phyloP scores from a whole-genome alignment of 2,329 filamentous ascomycete genomes.

The Colletotrichum zoysiae region DNA sequence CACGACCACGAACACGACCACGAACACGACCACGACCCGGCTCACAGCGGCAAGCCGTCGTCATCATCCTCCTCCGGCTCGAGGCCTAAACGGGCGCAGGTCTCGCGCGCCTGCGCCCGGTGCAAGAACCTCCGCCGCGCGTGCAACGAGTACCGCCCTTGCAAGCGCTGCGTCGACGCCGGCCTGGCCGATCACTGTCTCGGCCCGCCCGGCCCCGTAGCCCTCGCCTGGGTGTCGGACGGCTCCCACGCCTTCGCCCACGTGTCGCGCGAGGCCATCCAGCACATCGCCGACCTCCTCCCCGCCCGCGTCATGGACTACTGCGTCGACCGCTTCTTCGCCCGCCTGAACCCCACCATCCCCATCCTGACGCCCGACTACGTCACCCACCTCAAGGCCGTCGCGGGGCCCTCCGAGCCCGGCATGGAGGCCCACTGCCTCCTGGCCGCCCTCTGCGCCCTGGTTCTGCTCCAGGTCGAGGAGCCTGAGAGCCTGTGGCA shows the following conservation, averaged over 20 bases:
- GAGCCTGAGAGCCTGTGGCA: constrained; percentile 50
- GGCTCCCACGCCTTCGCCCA: constrained; percentile 44
- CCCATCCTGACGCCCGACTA: constrained; percentile 57
- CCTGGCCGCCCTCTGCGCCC: constrained; percentile 55
- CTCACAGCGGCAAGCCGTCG: constrained; percentile 18
- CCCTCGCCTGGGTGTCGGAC: constrained; percentile 42
- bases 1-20: background rate
- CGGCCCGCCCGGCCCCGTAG: constrained; percentile 40
- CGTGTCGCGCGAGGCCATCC: constrained; percentile 45
- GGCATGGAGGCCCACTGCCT: constrained; percentile 53
- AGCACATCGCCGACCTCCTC: constrained; percentile 51
- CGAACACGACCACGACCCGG: background rate
- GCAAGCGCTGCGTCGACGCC: constrained; percentile 56
- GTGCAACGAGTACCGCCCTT: constrained; percentile 60
- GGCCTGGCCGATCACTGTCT: constrained; percentile 57
- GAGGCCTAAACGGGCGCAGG: constrained; percentile 49
- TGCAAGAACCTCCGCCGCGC: constrained; percentile 59
- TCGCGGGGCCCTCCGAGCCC: constrained; percentile 45
- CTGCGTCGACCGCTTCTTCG: constrained; percentile 56
- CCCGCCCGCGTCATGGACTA: constrained; percentile 52
- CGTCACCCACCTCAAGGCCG: constrained; percentile 48
- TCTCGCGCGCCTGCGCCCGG: constrained; percentile 58
- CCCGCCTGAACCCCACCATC: constrained; percentile 56
- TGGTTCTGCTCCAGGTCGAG: constrained; percentile 58
- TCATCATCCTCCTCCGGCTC: constrained; percentile 15